Base-by-base conservation (phyloP, 75 land plant genomes). In the Isoetes taiwanensis region DNA sequence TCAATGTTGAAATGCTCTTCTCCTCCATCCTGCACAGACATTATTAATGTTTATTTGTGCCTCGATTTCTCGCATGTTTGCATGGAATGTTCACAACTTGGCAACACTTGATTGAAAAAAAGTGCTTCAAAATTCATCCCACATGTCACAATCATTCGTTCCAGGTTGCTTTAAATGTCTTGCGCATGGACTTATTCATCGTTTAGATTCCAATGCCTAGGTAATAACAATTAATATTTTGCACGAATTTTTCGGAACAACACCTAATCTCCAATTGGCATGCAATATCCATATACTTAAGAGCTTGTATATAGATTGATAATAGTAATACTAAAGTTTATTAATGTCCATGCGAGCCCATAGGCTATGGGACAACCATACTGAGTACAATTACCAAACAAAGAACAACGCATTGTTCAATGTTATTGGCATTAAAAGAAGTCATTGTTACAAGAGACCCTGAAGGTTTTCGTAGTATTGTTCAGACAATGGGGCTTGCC, bases 401-500 rank as follows among this genome's bases (percentile, higher is more conserved):
- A 57, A 58, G 90, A 86, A 40, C 78, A 80, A 64, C 76, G 76
- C 54, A 80, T 85, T 52, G 76, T 94, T 3, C 60, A 66, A 29
- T 64, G 84, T 52, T 94, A 89, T 42, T 84, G 88, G 46, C 86
- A 88, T 11, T 80, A 94, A 66, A 94, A 94, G 99, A 94, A 61
- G 94, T 94, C 28, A 74, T 94, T 59, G 95, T 94, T 1, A 96
- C 99, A 12, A 83, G 77, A 26, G 65, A 64, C 77, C 70, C 76
- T 9, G 78, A 80, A 33, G 99, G 99, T 31, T 88, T 94, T 61
- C 90, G 84, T 34, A 80, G 85, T 34, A 78, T 89, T 30, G 77
- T 94, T n/a, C 99, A 94, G 57, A 85, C 96, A 16, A 94, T 94
- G 99, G 99, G 99, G 17, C 84, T 94, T 29, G 99, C 84, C 28